Base-by-base conservation (phyloP, 106 monocot species). In the Ottelia alismoides region DNA sequence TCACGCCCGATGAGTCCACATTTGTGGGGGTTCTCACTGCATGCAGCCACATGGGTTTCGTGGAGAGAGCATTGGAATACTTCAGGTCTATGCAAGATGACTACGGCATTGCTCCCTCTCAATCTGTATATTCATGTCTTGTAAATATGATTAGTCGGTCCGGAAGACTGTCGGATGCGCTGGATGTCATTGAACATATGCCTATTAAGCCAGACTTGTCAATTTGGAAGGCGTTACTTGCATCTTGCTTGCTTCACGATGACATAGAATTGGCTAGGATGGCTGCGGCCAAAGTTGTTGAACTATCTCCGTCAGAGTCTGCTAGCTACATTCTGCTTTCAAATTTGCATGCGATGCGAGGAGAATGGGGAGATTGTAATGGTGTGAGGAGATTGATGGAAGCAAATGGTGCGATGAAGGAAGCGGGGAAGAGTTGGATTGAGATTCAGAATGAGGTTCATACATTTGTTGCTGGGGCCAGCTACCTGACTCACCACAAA, bases 391-490 rank as follows among this genome's bases (percentile, higher is more conserved):
- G 25, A 55, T 48, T 28, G 58, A 77, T 84, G 83, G 77, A 80
- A 26, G 62, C 76, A 26, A 64, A 58, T 11, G 88, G 79, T 30
- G 67, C 84, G 45, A 79, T 59, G 68, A 89, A 89, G 54, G 71
- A 57, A 20, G 71, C 83, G 22, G 88, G 73, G 26, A 70, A 71
- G 67, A 89, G 88, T 70, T 80, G 79, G 76, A 84, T 89, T 58
- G 71, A 89, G 69, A 16, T 76, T 6, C 68, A 60, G 24, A 63
- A 27, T 40, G 66, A 65, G 45, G 61, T 84, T n/a, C 68, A 80
- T 63, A 20, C 51, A 40, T 89, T 83, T 47, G 56, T 58, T 48
- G 79, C 79, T 20, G 49, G 68, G 19, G 70, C 72, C 59, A 47
- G 5, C 2, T 69, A n/a, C n/a, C n/a, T n/a, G n/a, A n/a, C 69